Evolutionary conservation across 768 basidiomycete species (phyloP).

Genomic region (Panaeolus cyanescens): DNA sequence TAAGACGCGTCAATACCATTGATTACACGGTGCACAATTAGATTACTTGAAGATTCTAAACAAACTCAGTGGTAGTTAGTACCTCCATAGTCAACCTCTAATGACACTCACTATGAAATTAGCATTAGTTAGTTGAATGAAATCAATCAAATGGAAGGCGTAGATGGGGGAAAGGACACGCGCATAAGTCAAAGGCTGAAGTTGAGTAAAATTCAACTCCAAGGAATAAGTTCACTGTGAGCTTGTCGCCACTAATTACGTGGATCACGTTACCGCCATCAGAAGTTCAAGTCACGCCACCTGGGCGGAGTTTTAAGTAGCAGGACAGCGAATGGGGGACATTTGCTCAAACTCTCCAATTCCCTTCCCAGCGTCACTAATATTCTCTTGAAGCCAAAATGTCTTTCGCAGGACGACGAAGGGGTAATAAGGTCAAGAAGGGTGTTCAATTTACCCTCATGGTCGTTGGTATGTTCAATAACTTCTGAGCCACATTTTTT

Average conservation of each 20-base stretch:
- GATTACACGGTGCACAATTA: too few relatives aligned
- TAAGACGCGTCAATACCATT: slow-evolving; percentile 21
- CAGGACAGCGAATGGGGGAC: slow-evolving; percentile 33
- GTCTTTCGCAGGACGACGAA: slow-evolving; percentile 85
- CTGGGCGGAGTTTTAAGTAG: slow-evolving; percentile 43
- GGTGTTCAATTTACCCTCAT: slow-evolving; percentile 97
- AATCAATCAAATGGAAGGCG: neutral
- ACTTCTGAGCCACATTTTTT: slow-evolving; percentile 9
- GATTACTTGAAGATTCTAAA: too few relatives aligned
- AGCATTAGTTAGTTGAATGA: too few relatives aligned
- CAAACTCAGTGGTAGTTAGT: too few relatives aligned
- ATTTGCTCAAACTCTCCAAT: slow-evolving; percentile 22
- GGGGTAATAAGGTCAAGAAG: slow-evolving; percentile 97
- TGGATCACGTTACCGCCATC: slow-evolving; percentile 10
- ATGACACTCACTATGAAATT: too few relatives aligned
- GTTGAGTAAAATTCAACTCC: neutral
- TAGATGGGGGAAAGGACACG: too few relatives aligned
- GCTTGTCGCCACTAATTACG: neutral
- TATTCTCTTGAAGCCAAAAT: slow-evolving; percentile 40
- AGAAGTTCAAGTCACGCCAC: slow-evolving; percentile 30
- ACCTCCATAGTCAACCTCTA: too few relatives aligned
- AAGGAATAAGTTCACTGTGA: neutral
- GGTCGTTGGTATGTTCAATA: slow-evolving; percentile 83
- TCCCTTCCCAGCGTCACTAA: slow-evolving; percentile 20
- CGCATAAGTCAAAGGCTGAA: too few relatives aligned